A percentile compares a stretch with the other conserved stretches of the same genome.
phyloP scores from a whole-genome alignment of 116 monocot genomes.

The Zostera marina region DNA sequence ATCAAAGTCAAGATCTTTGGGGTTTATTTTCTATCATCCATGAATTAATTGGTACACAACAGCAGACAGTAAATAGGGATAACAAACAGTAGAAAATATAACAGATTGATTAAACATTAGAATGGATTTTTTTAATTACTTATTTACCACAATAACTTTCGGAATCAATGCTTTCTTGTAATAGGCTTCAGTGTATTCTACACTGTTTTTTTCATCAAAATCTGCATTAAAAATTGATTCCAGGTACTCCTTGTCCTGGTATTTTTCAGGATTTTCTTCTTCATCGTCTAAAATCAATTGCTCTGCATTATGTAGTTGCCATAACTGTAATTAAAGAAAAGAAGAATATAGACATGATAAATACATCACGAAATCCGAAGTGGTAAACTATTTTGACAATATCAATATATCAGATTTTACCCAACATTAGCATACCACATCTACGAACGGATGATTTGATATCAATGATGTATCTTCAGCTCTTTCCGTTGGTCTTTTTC shows the following conservation, averaged over 20 bases:
- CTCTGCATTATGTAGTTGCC: constrained; percentile 92
- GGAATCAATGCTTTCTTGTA: constrained; percentile 61
- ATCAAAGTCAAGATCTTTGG: constrained; percentile 73
- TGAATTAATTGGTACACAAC: not conserved
- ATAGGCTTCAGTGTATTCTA: constrained; percentile 69
- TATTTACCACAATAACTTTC: constrained; percentile 60
- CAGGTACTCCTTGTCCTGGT: constrained; percentile 39
- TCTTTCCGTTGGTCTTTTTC: constrained; percentile 47
- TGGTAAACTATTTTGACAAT: not conserved
- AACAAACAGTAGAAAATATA: not conserved
- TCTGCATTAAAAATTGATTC: constrained; percentile 20
- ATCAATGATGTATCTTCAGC: constrained; percentile 52
- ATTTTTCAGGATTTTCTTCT: constrained; percentile 81
- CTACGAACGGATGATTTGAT: constrained; percentile 90
- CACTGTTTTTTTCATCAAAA: constrained; percentile 74
- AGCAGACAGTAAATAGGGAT: not conserved
- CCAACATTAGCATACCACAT: not conserved
- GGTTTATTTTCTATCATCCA: constrained; percentile 54
- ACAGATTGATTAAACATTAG: not conserved
- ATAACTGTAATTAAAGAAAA: constrained; percentile 42
- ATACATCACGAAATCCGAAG: no score
- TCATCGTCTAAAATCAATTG: constrained; percentile 95
- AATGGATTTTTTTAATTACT: not conserved
- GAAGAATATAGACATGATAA: not conserved
- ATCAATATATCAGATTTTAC: no score